Base-by-base conservation (phyloP, 495 filamentous ascomycete species). In the Penicillium soppii region DNA sequence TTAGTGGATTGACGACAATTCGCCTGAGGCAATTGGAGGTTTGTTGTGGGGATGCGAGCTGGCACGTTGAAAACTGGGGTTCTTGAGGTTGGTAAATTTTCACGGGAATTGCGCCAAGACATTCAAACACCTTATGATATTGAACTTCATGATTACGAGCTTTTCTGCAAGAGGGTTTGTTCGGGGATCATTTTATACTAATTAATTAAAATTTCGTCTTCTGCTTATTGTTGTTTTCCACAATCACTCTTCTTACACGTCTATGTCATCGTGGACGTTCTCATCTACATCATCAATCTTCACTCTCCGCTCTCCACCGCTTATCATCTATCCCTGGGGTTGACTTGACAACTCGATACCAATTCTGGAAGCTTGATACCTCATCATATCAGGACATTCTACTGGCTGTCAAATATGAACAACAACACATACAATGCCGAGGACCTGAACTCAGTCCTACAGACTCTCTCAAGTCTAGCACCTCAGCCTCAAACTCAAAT, bases 381-480 rank as follows among this genome's bases (percentile, higher is more conserved):
- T 22, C 16, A n/a, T 32, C 10, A 0, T 3, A 37, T 26, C 29
- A 7, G 22, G 17, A 16, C 13, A 12, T 7, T 30, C 15, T 12
- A 19, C n/a, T 21, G 7, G 1, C 1, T 22, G 20, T 5, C 40
- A 20, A 48, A 10, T 32, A 76, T 76, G 70, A 61, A 63, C 12
- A 65, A 63, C 7, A 50, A 65, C 46, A 19, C 61, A 16, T 71
- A 73, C 26, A 71, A 76, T 47, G 26, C 70, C 13, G 65, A 76
- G 16, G 73, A 83, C 54, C 62, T 84, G 21, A 74, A 76, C 22
- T 71, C 80, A 2, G 71, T 85, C 44, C 72, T 85, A 10, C 67
- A 62, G 42, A 82, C 80, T 0, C 68, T 84, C 43, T 68, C 74
- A 12, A 72, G 68, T 36, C 50, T 61, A 45, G 27, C 53, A 21